phyloP scores from a whole-genome alignment of 345 rosid genomes.

The Hibiscus mutabilis region DNA sequence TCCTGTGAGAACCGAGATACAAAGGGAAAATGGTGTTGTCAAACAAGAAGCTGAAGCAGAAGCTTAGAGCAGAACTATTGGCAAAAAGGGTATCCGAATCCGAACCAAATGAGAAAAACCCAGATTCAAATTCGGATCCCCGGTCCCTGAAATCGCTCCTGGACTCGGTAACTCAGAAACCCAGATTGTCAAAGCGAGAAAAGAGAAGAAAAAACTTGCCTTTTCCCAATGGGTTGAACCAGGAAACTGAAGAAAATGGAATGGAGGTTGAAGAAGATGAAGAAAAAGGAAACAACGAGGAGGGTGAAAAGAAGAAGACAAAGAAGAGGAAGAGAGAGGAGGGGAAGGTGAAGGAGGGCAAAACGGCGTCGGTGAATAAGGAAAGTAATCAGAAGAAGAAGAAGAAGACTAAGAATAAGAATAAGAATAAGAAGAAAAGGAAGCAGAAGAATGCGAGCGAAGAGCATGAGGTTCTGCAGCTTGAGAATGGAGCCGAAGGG shows the following conservation, averaged over 20 bases:
- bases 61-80: constrained; percentile 44
- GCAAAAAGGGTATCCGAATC: constrained; percentile 30
- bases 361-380: constrained; percentile 25
- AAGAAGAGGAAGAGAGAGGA: constrained; percentile 25
- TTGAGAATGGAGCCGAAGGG: background rate
- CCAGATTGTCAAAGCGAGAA: constrained; percentile 74
- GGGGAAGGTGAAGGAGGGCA: constrained; percentile 17
- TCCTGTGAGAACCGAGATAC: background rate
- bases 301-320: constrained; percentile 14
- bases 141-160: constrained; percentile 45
- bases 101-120: background rate
- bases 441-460: background rate
- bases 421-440: background rate
- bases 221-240: constrained; percentile 16
- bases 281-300: constrained; percentile 9
- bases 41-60: constrained; percentile 89
- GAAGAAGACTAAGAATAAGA: constrained; percentile 3
- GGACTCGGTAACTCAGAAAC: constrained; percentile 49
- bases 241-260: background rate
- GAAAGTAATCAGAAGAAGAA: constrained; percentile 22
- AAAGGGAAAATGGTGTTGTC: constrained; percentile 56
- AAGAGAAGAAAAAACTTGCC: constrained; percentile 40
- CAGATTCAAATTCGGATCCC: constrained; percentile 27
- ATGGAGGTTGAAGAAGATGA: constrained; percentile 5
- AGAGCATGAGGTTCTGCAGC: background rate